These are phyloP conservation scores for Candida dendrica DNA, from an alignment of 805 yeast species.

Conservation along the genomic window DNA sequence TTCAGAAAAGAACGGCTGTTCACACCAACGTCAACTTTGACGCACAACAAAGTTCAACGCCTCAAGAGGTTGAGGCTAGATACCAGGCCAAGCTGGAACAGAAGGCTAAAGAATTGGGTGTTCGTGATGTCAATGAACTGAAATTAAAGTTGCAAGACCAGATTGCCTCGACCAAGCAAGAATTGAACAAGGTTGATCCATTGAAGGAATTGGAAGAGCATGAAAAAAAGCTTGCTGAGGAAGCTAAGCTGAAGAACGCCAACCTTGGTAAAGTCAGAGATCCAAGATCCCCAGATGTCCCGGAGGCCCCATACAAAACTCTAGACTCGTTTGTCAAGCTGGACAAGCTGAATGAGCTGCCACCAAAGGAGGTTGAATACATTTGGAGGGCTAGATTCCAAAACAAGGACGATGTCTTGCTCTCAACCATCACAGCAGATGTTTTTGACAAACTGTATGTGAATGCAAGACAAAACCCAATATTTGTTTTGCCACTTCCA, in stretches of 20 bases:
- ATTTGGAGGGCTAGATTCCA: slow-evolving; percentile 88
- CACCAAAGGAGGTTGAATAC: slow-evolving; percentile 58
- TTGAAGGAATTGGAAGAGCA: slow-evolving; percentile 56
- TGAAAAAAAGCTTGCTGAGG: slow-evolving; percentile 30
- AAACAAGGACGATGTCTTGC: slow-evolving; percentile 47
- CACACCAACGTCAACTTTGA: slow-evolving; percentile 9
- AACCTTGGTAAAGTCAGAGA: slow-evolving; percentile 20
- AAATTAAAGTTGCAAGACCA: slow-evolving; percentile 55
- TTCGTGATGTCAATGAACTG: slow-evolving; percentile 46
- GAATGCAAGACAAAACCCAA: slow-evolving; percentile 68
- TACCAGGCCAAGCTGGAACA: slow-evolving; percentile 30
- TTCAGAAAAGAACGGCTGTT: slow-evolving; percentile 10
- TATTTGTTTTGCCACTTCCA: slow-evolving; percentile 87
- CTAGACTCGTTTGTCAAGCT: slow-evolving; percentile 64
- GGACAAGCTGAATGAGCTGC: slow-evolving; percentile 52
- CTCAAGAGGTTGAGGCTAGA: slow-evolving; percentile 18
- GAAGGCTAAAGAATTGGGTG: slow-evolving; percentile 36
- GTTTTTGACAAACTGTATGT: slow-evolving; percentile 58
- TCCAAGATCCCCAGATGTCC: slow-evolving; percentile 30
- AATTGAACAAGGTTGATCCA: slow-evolving; percentile 61
- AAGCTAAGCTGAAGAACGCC: slow-evolving; percentile 14
- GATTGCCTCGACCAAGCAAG: slow-evolving; percentile 47
- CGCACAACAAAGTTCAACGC: slow-evolving; percentile 3
- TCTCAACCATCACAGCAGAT: slow-evolving; percentile 52
- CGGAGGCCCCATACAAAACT: slow-evolving; percentile 58